Percentiles rank a stretch among this genome's conserved stretches.
phyloP scores from a whole-genome alignment of 306 rosid genomes.

The Medicago ruthenica region DNA sequence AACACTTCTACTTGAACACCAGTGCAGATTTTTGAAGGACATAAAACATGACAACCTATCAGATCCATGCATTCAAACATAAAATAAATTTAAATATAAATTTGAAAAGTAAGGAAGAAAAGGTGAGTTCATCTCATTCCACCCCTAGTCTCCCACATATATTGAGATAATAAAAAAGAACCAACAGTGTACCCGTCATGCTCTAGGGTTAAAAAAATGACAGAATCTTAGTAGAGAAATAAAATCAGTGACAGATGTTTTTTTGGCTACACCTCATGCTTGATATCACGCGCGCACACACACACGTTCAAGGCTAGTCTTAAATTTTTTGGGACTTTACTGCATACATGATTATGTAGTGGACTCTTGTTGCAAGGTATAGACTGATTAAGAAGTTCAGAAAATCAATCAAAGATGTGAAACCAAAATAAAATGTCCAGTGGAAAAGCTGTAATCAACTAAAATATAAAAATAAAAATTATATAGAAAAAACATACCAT shows the following conservation, averaged over 20 bases:
- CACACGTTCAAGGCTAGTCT: conserved; percentile 5
- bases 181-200: not conserved
- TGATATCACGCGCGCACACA: not conserved
- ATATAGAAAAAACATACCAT: conserved; percentile 14
- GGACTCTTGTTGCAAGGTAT: conserved; percentile 15
- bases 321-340: not conserved
- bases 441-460: not conserved
- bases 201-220: not conserved
- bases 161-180: conserved; percentile 17
- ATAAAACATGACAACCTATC: conserved; percentile 29
- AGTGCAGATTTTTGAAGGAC: conserved; percentile 24
- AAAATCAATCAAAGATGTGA: not conserved
- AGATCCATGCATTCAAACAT: conserved; percentile 24
- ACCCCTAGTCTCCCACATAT: not conserved
- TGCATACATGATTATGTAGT: not conserved
- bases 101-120: not conserved
- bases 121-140: not conserved
- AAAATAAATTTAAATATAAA: too few species aligned
- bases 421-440: conserved; percentile 5
- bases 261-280: conserved; percentile 11
- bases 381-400: not conserved
- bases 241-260: conserved; percentile 21
- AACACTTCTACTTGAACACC: conserved; percentile 21
- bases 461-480: not conserved
- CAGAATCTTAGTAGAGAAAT: not conserved